Base-by-base conservation (phyloP, 495 filamentous ascomycete species). In the Parmelia sp. region DNA sequence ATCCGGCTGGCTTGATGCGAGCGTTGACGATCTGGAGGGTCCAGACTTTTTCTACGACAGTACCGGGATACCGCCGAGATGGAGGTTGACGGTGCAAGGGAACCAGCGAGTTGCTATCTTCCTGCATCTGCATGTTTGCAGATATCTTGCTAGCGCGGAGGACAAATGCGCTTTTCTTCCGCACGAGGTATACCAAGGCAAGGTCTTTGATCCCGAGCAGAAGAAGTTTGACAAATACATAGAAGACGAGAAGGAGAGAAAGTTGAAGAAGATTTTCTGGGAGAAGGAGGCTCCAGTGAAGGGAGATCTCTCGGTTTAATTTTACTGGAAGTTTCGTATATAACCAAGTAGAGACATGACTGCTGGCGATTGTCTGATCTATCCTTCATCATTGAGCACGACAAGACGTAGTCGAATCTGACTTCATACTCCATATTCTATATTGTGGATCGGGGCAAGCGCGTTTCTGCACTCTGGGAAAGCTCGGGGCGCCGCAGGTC, bases 21-120 rank as follows among this genome's bases (percentile, higher is more conserved):
- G 66, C 21, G 53, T 60, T 35, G 33, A 62, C 15, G 49, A 68
- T 27, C 19, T 44, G 27, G 65, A 66, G 8, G 40, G 61, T 31
- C 58, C 63, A 44, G 71, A 76, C 56, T 74, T 74, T 64, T 74
- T 68, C 58, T 51, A 73, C 15, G 75, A 77, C 47, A 69, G 69
- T 51, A 62, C 29, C 33, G 62, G 49, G 3, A 45, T 57, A 3
- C 68, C 67, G 3, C 58, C 68, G 29, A 68, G 65, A 63, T 73
- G 67, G 71, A 70, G 71, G 51, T 62, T 78, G 31, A 77, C 74
- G 8, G 70, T 74, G 47, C 70, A 66, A 25, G 76, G 74, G 5
- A 76, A 78, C 53, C 74, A 75, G 61, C 66, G 72, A 12, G 74
- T 72, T 9, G 73, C 76, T 2, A 74, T 78, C n/a, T 76, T 75